Conservation (phyloP, 2,329 filamentous ascomycete genomes). For the Colletotrichum godetiae region DNA sequence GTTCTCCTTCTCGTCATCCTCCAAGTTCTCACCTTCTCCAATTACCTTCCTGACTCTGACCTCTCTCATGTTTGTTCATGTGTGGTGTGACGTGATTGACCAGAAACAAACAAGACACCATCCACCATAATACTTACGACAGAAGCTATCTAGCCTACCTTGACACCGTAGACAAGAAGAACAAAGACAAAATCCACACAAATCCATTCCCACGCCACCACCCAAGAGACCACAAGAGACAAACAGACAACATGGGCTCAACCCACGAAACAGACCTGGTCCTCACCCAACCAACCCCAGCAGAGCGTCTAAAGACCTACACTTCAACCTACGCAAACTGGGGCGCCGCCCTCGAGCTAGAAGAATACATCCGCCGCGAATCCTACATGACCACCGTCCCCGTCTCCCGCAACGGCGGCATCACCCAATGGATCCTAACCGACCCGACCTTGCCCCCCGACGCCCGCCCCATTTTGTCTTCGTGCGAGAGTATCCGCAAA, state of each 20-base stretch:
- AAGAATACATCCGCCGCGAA: conserved; percentile 71
- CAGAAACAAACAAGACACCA: not conserved
- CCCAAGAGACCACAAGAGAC: not conserved
- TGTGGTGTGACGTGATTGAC: not conserved
- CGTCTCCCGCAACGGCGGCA: conserved; percentile 67
- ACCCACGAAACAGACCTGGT: conserved; percentile 42
- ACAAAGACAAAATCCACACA: not conserved
- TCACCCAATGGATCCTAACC: conserved; percentile 74
- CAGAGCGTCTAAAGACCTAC: conserved; percentile 68
- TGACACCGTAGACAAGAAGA: not conserved
- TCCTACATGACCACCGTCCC: conserved; percentile 66
- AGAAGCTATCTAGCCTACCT: not conserved
- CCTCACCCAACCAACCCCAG: conserved; percentile 66
- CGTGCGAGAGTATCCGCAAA: conserved; percentile 74
- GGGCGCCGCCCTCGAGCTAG: conserved; percentile 65
- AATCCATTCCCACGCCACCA: not conserved
- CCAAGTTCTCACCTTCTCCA: not conserved
- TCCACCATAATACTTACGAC: not conserved
- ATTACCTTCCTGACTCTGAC: too few species aligned
- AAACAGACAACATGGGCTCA: conserved; percentile 22
- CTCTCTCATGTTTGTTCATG: not conserved
- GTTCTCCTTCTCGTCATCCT: too few species aligned
- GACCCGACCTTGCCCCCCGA: conserved; percentile 51
- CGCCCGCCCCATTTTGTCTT: conserved; percentile 67
- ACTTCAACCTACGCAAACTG: conserved; percentile 66